These are phyloP conservation scores for Microsporum canis DNA, from an alignment of 2,329 filamentous ascomycete genomes.

Conservation along the genomic window DNA sequence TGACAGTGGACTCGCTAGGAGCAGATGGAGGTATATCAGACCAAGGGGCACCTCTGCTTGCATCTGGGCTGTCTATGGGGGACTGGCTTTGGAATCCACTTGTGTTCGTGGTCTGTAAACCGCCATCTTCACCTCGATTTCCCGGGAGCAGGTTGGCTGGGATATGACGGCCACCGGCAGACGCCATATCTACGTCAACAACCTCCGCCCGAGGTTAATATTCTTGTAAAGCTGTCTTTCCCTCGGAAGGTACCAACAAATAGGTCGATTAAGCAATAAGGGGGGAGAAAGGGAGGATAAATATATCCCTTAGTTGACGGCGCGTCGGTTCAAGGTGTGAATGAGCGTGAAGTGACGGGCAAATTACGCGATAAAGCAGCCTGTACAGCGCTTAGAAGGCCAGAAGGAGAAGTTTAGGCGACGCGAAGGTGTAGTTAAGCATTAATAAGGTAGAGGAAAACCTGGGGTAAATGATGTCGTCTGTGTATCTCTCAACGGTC, in stretches of 20 bases:
- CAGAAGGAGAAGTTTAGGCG: neutral
- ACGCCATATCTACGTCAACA: slow-evolving; percentile 27
- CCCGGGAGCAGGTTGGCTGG: slow-evolving; percentile 35
- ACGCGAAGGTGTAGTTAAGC: neutral
- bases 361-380: neutral
- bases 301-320: neutral
- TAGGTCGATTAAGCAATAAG: neutral
- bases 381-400: neutral
- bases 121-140: slow-evolving; percentile 25
- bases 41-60: slow-evolving; percentile 7
- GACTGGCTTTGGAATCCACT: slow-evolving; percentile 29
- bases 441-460: neutral
- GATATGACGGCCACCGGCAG: slow-evolving; percentile 28
- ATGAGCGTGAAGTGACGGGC: neutral
- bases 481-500: neutral
- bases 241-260: neutral
- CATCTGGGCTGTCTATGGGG: slow-evolving; percentile 24
- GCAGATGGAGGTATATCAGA: slow-evolving; percentile 22
- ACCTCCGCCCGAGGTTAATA: neutral
- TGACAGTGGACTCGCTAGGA: slow-evolving; percentile 23
- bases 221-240: neutral
- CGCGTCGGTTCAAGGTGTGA: neutral
- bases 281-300: neutral
- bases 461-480: neutral
- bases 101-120: slow-evolving; percentile 27